These are phyloP conservation scores for Nasturtium officinale DNA, from an alignment of 345 rosid genomes.

Conservation along the genomic window DNA sequence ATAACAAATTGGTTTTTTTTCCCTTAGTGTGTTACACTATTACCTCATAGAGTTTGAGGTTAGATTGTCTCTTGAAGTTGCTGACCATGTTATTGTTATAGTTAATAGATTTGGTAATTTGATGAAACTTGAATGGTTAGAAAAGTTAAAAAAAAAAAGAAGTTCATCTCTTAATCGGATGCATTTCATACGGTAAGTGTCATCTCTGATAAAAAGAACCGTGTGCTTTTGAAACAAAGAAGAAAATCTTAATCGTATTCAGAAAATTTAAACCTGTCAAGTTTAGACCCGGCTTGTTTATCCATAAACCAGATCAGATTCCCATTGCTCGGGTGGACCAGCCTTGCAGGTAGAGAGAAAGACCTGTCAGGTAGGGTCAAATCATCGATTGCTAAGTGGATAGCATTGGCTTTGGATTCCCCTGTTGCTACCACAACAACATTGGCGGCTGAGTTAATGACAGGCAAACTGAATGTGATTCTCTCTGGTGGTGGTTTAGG, in stretches of 20 bases:
- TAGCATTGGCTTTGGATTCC: constrained; percentile 73
- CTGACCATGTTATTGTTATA: constrained; percentile 17
- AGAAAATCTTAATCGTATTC: constrained; percentile 43
- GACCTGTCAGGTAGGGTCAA: constrained; percentile 43
- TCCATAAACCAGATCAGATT: constrained; percentile 87
- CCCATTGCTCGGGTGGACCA: constrained; percentile 68
- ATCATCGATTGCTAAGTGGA: constrained; percentile 64
- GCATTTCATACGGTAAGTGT: constrained; percentile 30
- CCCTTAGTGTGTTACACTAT: not conserved
- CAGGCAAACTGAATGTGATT: constrained; percentile 88
- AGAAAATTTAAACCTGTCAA: constrained; percentile 47
- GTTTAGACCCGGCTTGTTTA: constrained; percentile 73
- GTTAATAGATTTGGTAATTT: constrained; percentile 24
- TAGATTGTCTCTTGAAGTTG: constrained; percentile 6
- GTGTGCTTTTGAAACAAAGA: constrained; percentile 30
- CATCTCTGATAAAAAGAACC: constrained; percentile 3
- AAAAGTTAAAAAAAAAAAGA: constrained; percentile 12
- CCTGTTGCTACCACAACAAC: constrained; percentile 75
- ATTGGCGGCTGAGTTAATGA: constrained; percentile 82
- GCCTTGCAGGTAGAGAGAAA: constrained; percentile 57
- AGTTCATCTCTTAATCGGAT: constrained; percentile 9
- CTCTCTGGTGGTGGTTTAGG: constrained; percentile 92
- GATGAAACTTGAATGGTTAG: constrained; percentile 12
- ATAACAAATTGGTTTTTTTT: not conserved
- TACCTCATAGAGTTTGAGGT: constrained; percentile 18